These are phyloP conservation scores for Oxyria digyna DNA, from an alignment of 148 eudicot genomes.

Conservation along the genomic window DNA sequence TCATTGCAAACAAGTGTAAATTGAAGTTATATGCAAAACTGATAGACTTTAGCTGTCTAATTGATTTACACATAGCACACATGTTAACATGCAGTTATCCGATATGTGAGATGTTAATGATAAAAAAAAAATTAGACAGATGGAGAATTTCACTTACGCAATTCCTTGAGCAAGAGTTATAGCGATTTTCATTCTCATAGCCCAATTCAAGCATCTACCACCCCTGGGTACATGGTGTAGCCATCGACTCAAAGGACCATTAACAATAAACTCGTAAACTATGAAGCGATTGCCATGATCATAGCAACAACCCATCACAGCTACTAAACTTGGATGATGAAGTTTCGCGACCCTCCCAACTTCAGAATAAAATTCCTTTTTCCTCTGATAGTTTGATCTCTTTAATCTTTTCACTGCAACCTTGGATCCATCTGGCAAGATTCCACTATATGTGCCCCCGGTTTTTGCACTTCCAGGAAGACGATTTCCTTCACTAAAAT, in stretches of 20 bases:
- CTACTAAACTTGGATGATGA: slow-evolving; percentile 77
- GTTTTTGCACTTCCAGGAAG: slow-evolving; percentile 88
- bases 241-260: slow-evolving; percentile 93
- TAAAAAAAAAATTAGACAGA: not conserved
- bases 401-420: slow-evolving; percentile 87
- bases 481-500: slow-evolving; percentile 85
- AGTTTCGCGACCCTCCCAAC: slow-evolving; percentile 84
- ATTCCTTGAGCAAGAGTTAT: slow-evolving; percentile 95
- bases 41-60: not conserved
- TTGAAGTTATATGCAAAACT: not conserved
- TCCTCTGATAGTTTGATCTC: slow-evolving; percentile 76
- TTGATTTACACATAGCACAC: not conserved
- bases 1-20: not conserved
- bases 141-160: slow-evolving; percentile 42
- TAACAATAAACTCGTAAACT: slow-evolving; percentile 68
- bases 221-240: slow-evolving; percentile 87
- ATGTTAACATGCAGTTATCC: not conserved
- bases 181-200: slow-evolving; percentile 78
- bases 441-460: slow-evolving; percentile 80
- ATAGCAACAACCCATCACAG: slow-evolving; percentile 89
- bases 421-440: slow-evolving; percentile 72
- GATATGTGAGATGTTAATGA: not conserved
- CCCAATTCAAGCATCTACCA: slow-evolving; percentile 85
- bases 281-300: slow-evolving; percentile 91
- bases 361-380: slow-evolving; percentile 91